Conservation (phyloP, 805 yeast species). For the Candida railenensis region DNA sequence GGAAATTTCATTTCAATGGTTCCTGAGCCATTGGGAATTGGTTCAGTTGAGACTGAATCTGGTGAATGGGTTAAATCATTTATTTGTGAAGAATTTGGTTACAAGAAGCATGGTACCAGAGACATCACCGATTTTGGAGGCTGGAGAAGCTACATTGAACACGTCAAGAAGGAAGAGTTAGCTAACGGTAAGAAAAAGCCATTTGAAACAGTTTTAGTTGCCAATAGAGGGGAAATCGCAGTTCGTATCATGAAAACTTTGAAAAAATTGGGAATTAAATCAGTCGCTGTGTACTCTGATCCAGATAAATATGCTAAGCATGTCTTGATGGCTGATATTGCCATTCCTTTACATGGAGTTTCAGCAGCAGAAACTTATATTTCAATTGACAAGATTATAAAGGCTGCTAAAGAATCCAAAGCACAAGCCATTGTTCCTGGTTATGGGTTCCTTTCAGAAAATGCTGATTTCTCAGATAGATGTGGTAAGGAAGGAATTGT, state of each 20-base stretch:
- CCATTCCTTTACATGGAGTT: slow-evolving; percentile 74
- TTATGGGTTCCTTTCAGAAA: slow-evolving; percentile 93
- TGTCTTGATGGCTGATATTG: slow-evolving; percentile 77
- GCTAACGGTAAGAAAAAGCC: slow-evolving; percentile 47
- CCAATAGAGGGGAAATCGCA: slow-evolving; percentile 97
- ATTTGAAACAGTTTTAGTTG: slow-evolving; percentile 83
- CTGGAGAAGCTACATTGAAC: slow-evolving; percentile 67
- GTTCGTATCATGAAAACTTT: slow-evolving; percentile 89
- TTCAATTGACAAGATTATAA: slow-evolving; percentile 77
- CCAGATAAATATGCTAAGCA: slow-evolving; percentile 88
- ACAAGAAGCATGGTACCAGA: slow-evolving; percentile 62
- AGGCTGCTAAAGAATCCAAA: slow-evolving; percentile 78
- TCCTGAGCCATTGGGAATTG: slow-evolving; percentile 94
- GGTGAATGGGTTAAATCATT: slow-evolving; percentile 91
- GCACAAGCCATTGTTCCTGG: slow-evolving; percentile 98
- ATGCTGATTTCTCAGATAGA: slow-evolving; percentile 92
- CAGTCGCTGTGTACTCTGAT: slow-evolving; percentile 90
- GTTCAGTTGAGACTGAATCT: slow-evolving; percentile 77
- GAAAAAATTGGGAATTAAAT: slow-evolving; percentile 70
- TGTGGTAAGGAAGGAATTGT: slow-evolving; percentile 80
- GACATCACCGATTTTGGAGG: slow-evolving; percentile 90
- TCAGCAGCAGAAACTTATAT: slow-evolving; percentile 92
- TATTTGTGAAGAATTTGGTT: slow-evolving; percentile 91
- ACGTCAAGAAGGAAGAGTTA: slow-evolving; percentile 20
- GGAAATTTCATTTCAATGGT: slow-evolving; percentile 86